Percentiles rank a stretch among this genome's conserved stretches.
Evolutionary conservation across 805 yeast genomes (phyloP).

Genomic region (Pichia cephalocereana): DNA sequence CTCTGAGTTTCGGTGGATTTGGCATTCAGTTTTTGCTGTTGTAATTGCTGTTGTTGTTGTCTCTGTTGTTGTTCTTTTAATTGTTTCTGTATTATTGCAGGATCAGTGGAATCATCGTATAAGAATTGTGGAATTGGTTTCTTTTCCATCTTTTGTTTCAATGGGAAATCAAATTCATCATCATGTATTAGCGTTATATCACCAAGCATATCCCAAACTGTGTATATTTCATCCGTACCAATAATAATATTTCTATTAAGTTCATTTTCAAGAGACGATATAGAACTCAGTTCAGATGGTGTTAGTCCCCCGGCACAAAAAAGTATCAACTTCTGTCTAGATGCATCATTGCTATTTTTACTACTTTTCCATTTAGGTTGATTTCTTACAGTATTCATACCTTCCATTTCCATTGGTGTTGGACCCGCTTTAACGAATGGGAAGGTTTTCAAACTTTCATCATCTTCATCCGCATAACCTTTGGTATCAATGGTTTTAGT

Average conservation of each 20-base stretch:
- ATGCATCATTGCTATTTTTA: conserved; percentile 14
- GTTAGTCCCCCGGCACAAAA: conserved; percentile 89
- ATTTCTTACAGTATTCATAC: conserved; percentile 13
- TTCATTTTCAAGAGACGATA: conserved; percentile 55
- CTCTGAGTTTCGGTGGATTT: neutral
- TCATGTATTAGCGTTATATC: conserved; percentile 24
- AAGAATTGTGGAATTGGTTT: conserved; percentile 17
- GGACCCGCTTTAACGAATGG: conserved; percentile 36
- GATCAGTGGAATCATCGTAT: conserved; percentile 13
- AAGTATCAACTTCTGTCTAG: conserved; percentile 62
- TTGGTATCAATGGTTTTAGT: conserved; percentile 8
- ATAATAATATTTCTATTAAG: conserved; percentile 66
- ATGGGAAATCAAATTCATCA: conserved; percentile 18
- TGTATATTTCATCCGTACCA: conserved; percentile 70
- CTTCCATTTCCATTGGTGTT: conserved; percentile 13
- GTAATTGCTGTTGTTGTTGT: neutral
- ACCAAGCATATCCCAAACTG: conserved; percentile 28
- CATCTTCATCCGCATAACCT: conserved; percentile 10
- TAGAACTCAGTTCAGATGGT: conserved; percentile 67
- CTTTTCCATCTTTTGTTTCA: conserved; percentile 13
- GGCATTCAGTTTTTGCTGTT: neutral
- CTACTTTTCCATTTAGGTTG: conserved; percentile 25
- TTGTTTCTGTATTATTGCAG: neutral
- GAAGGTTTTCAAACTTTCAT: conserved; percentile 42
- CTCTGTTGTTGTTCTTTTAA: neutral